These are phyloP conservation scores for Paradendryphiella salina DNA, from an alignment of 2,329 filamentous ascomycete genomes.

Conservation along the genomic window DNA sequence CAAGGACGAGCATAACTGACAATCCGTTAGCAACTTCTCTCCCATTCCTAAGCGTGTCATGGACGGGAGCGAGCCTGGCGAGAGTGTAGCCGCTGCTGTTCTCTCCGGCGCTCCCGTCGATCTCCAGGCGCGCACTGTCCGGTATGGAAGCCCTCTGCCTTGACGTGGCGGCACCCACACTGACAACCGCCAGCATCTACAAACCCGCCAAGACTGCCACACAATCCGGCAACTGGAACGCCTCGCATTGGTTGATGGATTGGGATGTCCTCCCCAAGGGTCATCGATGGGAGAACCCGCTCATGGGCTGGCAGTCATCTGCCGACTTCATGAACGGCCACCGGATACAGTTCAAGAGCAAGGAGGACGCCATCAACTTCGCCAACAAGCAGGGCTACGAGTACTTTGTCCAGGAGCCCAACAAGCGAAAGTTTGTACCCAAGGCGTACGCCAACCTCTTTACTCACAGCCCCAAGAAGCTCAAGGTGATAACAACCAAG, in stretches of 20 bases:
- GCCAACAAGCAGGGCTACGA: conserved; percentile 99
- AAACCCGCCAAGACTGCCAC: conserved; percentile 90
- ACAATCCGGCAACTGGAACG: conserved; percentile 87
- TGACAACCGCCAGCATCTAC: conserved; percentile 72
- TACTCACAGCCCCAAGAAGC: conserved; percentile 77
- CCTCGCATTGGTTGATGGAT: conserved; percentile 92
- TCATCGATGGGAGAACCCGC: conserved; percentile 95
- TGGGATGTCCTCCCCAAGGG: conserved; percentile 94
- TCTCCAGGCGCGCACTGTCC: conserved; percentile 88
- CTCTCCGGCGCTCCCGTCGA: conserved; percentile 92
- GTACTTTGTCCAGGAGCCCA: conserved; percentile 97
- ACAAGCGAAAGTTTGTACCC: conserved; percentile 78
- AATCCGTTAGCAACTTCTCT: conserved; percentile 71
- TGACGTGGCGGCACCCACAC: background rate
- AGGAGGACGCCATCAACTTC: conserved; percentile 92
- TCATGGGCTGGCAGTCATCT: conserved; percentile 99
- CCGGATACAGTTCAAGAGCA: conserved; percentile 83
- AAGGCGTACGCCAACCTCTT: conserved; percentile 99
- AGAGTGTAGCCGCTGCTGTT: conserved; percentile 76
- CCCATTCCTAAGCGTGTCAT: conserved; percentile 87
- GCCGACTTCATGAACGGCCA: conserved; percentile 95
- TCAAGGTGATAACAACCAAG: conserved; percentile 81
- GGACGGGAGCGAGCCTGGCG: conserved; percentile 82
- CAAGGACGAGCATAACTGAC: conserved; percentile 26
- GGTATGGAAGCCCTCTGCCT: conserved; percentile 59